phyloP scores from a whole-genome alignment of 2,329 filamentous ascomycete genomes.

The Fusarium nelsonii region DNA sequence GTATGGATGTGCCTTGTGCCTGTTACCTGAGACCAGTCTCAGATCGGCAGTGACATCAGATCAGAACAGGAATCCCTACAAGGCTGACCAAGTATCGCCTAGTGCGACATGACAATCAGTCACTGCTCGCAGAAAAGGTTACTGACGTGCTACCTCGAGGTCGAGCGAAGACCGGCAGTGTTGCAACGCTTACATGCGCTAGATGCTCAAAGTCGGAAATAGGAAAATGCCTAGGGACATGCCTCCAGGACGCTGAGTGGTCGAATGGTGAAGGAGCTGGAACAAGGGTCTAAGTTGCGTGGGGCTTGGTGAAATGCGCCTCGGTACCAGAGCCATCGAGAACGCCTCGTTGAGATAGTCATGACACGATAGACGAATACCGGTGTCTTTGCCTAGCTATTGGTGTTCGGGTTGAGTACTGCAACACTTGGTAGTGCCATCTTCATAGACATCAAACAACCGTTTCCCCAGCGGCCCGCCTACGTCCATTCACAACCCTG shows the following conservation, averaged over 20 bases:
- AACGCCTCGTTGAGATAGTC: slow-evolving; percentile 42
- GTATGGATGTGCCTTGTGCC: slow-evolving; percentile 16
- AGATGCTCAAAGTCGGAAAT: slow-evolving; percentile 24
- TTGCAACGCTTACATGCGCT: slow-evolving; percentile 21
- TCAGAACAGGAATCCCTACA: slow-evolving; percentile 38
- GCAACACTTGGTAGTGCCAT: slow-evolving; percentile 12
- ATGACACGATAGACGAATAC: slow-evolving; percentile 36
- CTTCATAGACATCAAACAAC: slow-evolving; percentile 29
- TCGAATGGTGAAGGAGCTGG: slow-evolving; percentile 37
- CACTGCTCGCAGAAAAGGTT: slow-evolving; percentile 7
- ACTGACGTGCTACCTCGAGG: slow-evolving; percentile 17
- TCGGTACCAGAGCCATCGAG: slow-evolving; percentile 45
- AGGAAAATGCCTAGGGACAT: slow-evolving; percentile 43
- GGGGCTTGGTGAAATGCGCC: slow-evolving; percentile 47
- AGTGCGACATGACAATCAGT: slow-evolving; percentile 1
- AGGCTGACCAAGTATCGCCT: slow-evolving; percentile 38
- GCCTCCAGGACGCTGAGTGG: slow-evolving; percentile 36
- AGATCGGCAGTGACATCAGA: slow-evolving; percentile 42
- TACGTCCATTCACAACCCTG: slow-evolving; percentile 16
- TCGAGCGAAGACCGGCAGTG: slow-evolving; percentile 35
- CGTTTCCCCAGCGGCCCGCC: slow-evolving; percentile 27
- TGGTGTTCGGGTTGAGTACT: slow-evolving; percentile 16
- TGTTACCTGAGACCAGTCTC: slow-evolving; percentile 39
- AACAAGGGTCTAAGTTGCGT: slow-evolving; percentile 39
- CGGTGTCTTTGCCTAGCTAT: neutral